Conservation (phyloP, 441 rosid genomes). For the Pelargonium australe region DNA sequence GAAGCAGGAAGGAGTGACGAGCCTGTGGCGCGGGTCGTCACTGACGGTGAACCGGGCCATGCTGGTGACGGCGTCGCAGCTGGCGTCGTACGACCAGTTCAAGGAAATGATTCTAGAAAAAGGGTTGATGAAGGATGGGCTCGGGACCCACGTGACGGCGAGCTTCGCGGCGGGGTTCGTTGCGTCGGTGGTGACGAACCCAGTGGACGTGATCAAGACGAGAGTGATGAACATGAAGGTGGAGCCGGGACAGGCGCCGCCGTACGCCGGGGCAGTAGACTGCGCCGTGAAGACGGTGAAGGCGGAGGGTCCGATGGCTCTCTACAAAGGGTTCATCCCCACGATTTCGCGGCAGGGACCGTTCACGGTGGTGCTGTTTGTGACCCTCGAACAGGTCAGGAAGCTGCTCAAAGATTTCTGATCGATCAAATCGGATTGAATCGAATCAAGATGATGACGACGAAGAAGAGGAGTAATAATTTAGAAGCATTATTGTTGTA, state of each 20-base stretch:
- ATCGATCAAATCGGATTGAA: no score
- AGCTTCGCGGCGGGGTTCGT: not conserved
- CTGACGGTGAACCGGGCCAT: not conserved
- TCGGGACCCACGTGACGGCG: not conserved
- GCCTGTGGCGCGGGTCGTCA: not conserved
- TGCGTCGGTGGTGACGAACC: not conserved
- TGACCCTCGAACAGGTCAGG: not conserved
- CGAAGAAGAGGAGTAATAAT: no score
- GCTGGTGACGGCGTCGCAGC: not conserved
- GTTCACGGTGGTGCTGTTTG: not conserved
- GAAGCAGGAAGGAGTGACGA: not conserved
- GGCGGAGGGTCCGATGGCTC: not conserved
- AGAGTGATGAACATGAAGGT: not conserved
- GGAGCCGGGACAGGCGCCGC: not conserved
- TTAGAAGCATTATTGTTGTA: no score
- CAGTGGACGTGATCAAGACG: not conserved
- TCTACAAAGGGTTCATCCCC: not conserved
- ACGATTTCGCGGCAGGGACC: not conserved
- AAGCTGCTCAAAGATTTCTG: not conserved
- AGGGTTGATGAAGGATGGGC: not conserved
- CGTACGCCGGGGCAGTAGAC: not conserved
- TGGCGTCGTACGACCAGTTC: constrained; percentile 1
- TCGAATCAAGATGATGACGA: not conserved
- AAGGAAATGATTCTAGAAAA: not conserved
- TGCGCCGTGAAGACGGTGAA: not conserved